Conservation (phyloP, 2,329 filamentous ascomycete genomes). For the Fusarium burgessii region DNA sequence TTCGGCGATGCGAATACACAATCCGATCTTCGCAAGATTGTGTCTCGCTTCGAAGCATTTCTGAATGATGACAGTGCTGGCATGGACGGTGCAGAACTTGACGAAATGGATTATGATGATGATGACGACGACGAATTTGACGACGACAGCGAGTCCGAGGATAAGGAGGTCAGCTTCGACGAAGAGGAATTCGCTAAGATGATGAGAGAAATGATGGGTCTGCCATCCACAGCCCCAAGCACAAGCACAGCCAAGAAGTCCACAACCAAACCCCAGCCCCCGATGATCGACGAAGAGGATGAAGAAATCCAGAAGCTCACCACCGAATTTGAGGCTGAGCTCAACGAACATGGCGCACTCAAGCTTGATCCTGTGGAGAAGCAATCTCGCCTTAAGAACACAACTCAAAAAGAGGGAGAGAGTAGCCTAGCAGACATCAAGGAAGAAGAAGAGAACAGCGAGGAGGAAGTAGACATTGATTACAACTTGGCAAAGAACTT, state of each 20-base stretch:
- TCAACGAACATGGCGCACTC: slow-evolving; percentile 76
- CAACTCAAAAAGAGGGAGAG: slow-evolving; percentile 38
- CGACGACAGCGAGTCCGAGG: slow-evolving; percentile 72
- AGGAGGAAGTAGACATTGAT: slow-evolving; percentile 79
- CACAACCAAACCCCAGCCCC: background rate
- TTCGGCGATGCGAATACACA: slow-evolving; percentile 77
- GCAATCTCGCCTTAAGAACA: slow-evolving; percentile 47
- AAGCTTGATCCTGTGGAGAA: slow-evolving; percentile 59
- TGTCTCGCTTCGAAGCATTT: slow-evolving; percentile 92
- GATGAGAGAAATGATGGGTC: slow-evolving; percentile 93
- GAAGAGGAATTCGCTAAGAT: slow-evolving; percentile 86
- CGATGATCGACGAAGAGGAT: slow-evolving; percentile 61
- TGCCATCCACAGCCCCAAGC: slow-evolving; percentile 52
- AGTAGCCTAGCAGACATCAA: slow-evolving; percentile 47
- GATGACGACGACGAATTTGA: slow-evolving; percentile 64
- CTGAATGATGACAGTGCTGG: slow-evolving; percentile 87
- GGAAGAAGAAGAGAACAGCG: slow-evolving; percentile 61
- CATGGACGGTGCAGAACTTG: slow-evolving; percentile 79
- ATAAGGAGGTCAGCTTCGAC: slow-evolving; percentile 82
- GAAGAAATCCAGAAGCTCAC: slow-evolving; percentile 74
- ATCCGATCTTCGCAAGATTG: slow-evolving; percentile 87
- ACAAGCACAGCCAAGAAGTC: slow-evolving; percentile 3
- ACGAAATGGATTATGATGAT: slow-evolving; percentile 77
- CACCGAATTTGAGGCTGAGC: slow-evolving; percentile 77
- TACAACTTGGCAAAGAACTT: slow-evolving; percentile 91